phyloP scores from a whole-genome alignment of 1,284 basidiomycete species.

The Mrakiaceae sp. region DNA sequence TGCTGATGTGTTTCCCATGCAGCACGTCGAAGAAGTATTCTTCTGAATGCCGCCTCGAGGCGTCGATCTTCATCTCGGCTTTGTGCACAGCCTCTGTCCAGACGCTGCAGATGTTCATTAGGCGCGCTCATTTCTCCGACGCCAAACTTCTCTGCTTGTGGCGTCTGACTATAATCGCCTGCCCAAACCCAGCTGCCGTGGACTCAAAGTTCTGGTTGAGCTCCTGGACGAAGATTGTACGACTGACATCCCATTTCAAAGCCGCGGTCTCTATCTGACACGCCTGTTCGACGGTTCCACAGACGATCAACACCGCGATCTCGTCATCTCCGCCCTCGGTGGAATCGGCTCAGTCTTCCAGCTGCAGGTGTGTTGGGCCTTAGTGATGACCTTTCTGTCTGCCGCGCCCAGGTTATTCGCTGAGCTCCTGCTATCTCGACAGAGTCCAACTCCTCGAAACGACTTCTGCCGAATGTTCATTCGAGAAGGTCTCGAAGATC shows the following conservation, averaged over 20 bases:
- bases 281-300: too few species aligned
- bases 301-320: constrained; percentile 56
- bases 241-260: background rate
- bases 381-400: too few species aligned
- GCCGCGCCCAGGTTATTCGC: background rate
- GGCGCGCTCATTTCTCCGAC: constrained; percentile 34
- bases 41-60: constrained; percentile 84
- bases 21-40: constrained; percentile 88
- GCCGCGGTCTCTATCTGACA: background rate
- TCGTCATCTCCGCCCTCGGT: constrained; percentile 88
- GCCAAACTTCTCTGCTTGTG: background rate
- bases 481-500: constrained; percentile 84
- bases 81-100: constrained; percentile 85
- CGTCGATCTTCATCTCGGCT: constrained; percentile 84
- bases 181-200: constrained; percentile 57
- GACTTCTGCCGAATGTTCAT: constrained; percentile 99
- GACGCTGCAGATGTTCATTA: constrained; percentile 95
- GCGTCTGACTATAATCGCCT: background rate
- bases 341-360: constrained; percentile 93
- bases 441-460: constrained; percentile 90
- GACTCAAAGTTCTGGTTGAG: constrained; percentile 84
- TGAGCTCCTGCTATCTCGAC: constrained; percentile 22
- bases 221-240: constrained; percentile 92
- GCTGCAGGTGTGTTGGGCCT: constrained; percentile 40
- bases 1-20: background rate